Conservation (phyloP, 768 basidiomycete genomes). For the Podaxis sp. region DNA sequence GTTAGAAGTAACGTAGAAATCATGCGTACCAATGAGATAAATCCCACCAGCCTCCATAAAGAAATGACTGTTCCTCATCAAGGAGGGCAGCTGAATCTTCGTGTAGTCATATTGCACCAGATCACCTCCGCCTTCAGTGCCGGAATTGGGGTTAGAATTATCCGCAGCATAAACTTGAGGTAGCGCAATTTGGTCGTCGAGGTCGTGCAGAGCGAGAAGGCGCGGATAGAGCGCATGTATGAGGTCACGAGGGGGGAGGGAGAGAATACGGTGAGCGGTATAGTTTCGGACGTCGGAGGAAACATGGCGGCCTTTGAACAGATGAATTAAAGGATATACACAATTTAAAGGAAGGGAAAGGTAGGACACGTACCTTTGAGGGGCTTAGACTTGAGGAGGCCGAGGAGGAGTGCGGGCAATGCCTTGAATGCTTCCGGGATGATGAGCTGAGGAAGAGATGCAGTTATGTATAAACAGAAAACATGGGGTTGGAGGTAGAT, state of each 20-base stretch:
- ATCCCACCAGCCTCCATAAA: constrained; percentile 91
- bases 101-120: constrained; percentile 17
- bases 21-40: constrained; percentile 81
- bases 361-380: constrained; percentile 69
- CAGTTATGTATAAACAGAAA: neutral
- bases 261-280: constrained; percentile 72
- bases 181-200: constrained; percentile 69
- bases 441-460: constrained; percentile 63
- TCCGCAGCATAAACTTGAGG: constrained; percentile 39
- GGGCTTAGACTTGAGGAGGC: constrained; percentile 85
- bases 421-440: constrained; percentile 92
- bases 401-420: constrained; percentile 78
- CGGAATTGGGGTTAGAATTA: neutral
- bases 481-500: neutral
- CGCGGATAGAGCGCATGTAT: constrained; percentile 87
- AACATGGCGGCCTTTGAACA: constrained; percentile 69
- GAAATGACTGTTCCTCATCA: constrained; percentile 79
- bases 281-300: constrained; percentile 93
- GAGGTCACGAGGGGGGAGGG: constrained; percentile 65
- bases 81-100: constrained; percentile 63
- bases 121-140: constrained; percentile 11
- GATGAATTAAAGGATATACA: neutral
- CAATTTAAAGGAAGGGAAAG: neutral
- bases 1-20: neutral
- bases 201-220: constrained; percentile 84